Conservation (phyloP, 1,284 basidiomycete species). For the Boletus sp. region DNA sequence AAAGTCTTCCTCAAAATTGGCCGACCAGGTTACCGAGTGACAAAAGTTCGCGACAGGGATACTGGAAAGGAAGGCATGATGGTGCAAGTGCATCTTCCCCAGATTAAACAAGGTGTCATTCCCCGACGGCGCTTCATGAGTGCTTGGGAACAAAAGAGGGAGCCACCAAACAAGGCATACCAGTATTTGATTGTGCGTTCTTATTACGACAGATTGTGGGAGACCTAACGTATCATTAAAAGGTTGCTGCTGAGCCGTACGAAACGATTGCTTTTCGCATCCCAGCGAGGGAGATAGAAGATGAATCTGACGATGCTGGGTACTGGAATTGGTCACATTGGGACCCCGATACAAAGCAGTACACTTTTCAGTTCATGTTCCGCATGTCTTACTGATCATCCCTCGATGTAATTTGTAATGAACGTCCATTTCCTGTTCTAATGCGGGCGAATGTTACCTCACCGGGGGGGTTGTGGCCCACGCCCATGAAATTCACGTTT, state of each 20-base stretch:
- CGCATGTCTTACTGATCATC: constrained; percentile 42
- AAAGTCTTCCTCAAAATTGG: constrained; percentile 98
- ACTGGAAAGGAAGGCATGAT: constrained; percentile 89
- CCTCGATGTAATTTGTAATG: constrained; percentile 23
- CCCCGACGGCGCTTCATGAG: constrained; percentile 96
- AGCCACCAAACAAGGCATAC: constrained; percentile 92
- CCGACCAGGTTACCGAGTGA: constrained; percentile 89
- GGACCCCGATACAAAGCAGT: constrained; percentile 95
- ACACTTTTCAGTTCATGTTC: constrained; percentile 94
- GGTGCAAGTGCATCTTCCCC: constrained; percentile 94
- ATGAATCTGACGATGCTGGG: constrained; percentile 84
- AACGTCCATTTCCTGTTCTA: neutral
- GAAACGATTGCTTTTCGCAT: constrained; percentile 98
- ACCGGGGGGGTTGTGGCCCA: constrained; percentile 1
- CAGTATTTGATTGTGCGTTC: constrained; percentile 93
- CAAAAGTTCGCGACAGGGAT: constrained; percentile 78
- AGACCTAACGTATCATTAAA: constrained; percentile 13
- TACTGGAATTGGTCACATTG: constrained; percentile 97
- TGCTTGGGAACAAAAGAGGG: constrained; percentile 95
- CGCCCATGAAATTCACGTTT: neutral
- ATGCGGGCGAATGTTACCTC: neutral
- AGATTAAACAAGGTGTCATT: constrained; percentile 83
- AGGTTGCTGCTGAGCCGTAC: constrained; percentile 98
- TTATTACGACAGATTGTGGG: neutral
- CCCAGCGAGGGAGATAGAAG: constrained; percentile 95